Conservation (phyloP, 2,329 filamentous ascomycete species). For the Fusarium fujikuroi region DNA sequence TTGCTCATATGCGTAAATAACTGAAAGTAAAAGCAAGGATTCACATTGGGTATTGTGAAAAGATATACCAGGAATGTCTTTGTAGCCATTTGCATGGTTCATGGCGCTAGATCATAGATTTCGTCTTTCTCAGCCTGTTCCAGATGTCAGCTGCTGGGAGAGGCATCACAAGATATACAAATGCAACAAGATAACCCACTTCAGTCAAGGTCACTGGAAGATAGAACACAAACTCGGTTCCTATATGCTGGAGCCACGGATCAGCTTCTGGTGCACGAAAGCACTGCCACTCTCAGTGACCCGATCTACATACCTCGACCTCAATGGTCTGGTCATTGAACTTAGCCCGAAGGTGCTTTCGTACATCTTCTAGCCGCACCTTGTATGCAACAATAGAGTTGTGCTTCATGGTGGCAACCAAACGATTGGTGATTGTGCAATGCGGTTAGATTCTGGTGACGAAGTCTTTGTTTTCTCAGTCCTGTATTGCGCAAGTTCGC, state of each 20-base stretch:
- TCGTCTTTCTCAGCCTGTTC: background rate
- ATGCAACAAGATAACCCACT: background rate
- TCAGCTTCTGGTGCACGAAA: background rate
- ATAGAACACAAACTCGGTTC: slow-evolving; percentile 6
- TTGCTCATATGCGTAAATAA: background rate
- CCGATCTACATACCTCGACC: slow-evolving; percentile 4
- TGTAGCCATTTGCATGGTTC: background rate
- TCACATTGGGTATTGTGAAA: background rate
- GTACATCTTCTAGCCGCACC: background rate
- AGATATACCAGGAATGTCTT: background rate
- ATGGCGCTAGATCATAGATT: background rate
- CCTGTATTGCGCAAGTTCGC: background rate
- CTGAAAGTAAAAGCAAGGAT: background rate
- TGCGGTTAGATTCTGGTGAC: background rate
- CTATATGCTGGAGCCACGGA: background rate
- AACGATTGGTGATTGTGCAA: background rate
- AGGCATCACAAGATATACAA: background rate
- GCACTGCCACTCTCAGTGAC: background rate
- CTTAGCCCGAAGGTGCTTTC: background rate
- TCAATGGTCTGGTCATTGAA: slow-evolving; percentile 13
- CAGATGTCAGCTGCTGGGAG: background rate
- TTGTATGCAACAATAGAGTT: slow-evolving; percentile 12
- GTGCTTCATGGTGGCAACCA: background rate
- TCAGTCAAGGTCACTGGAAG: background rate
- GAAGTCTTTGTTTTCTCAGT: background rate